Percentiles rank a stretch among this genome's conserved stretches.
Conservation (phyloP, 75 land plant genomes). For the Selaginella tamariscina region DNA sequence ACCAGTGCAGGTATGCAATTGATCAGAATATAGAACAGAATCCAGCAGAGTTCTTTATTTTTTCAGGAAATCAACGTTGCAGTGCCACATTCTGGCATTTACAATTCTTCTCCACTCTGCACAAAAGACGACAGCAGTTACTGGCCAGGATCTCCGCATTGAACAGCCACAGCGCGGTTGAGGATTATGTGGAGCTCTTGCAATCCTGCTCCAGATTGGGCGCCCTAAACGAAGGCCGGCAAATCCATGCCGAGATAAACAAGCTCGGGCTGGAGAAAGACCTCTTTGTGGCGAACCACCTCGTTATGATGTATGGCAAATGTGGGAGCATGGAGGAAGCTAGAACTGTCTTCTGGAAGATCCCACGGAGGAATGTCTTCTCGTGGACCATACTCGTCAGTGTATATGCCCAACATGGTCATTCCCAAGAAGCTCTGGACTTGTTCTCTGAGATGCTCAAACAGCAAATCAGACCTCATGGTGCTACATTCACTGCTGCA, state of each 20-base stretch:
- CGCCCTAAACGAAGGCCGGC: neutral
- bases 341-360: neutral
- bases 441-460: constrained; percentile 1
- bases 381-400: neutral
- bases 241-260: neutral
- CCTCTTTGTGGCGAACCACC: neutral
- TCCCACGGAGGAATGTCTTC: neutral
- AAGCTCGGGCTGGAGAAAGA: neutral
- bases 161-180: neutral
- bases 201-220: neutral
- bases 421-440: neutral
- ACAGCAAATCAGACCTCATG: neutral
- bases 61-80: no score
- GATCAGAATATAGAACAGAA: no score
- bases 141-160: neutral
- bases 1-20: no score
- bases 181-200: neutral
- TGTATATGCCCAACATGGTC: constrained; percentile 5
- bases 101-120: neutral
- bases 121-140: neutral
- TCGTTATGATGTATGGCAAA: constrained; percentile 5
- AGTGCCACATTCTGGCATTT: no score
- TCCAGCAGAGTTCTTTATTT: no score
- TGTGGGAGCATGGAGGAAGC: neutral
- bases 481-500: neutral